These are phyloP conservation scores for Globisporangium echinulatum DNA, from an alignment of 352 stramenopile species.

Conservation along the genomic window DNA sequence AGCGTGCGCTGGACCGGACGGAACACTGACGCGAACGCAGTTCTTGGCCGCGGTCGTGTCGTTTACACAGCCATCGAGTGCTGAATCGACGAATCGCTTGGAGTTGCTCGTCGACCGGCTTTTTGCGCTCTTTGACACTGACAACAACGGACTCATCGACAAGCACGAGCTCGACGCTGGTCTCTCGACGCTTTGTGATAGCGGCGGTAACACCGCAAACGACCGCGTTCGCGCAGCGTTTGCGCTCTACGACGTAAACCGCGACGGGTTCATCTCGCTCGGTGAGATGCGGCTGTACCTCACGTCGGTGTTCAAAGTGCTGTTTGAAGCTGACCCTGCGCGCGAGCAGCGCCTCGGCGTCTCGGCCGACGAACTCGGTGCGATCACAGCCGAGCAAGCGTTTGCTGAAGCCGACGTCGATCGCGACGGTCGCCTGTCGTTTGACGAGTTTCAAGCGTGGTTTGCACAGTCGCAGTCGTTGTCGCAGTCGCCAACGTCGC, in stretches of 20 bases:
- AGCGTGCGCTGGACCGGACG: slow-evolving; percentile 50
- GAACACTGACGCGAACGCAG: slow-evolving; percentile 56
- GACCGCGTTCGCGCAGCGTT: slow-evolving; percentile 84
- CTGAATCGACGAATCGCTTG: slow-evolving; percentile 35
- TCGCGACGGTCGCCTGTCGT: slow-evolving; percentile 73
- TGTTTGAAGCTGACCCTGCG: slow-evolving; percentile 79
- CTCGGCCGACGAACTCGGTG: slow-evolving; percentile 58
- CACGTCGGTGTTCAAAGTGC: slow-evolving; percentile 81
- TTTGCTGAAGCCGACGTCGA: slow-evolving; percentile 78
- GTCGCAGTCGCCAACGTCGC: neutral
- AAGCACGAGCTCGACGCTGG: slow-evolving; percentile 76
- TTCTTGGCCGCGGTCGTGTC: slow-evolving; percentile 61
- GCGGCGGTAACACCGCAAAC: slow-evolving; percentile 42
- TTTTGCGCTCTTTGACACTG: slow-evolving; percentile 79
- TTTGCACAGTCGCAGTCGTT: slow-evolving; percentile 44
- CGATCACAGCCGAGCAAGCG: slow-evolving; percentile 72
- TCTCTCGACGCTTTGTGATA: slow-evolving; percentile 73
- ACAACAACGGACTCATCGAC: slow-evolving; percentile 75
- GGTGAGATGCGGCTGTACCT: slow-evolving; percentile 82
- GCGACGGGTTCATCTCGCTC: slow-evolving; percentile 81
- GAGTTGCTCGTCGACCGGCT: slow-evolving; percentile 63
- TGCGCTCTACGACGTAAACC: slow-evolving; percentile 84
- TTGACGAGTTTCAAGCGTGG: slow-evolving; percentile 80
- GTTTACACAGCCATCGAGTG: slow-evolving; percentile 21
- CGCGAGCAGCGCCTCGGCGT: slow-evolving; percentile 53